Conservation (phyloP, 768 basidiomycete genomes). For the Mycena olivaceomarginata region DNA sequence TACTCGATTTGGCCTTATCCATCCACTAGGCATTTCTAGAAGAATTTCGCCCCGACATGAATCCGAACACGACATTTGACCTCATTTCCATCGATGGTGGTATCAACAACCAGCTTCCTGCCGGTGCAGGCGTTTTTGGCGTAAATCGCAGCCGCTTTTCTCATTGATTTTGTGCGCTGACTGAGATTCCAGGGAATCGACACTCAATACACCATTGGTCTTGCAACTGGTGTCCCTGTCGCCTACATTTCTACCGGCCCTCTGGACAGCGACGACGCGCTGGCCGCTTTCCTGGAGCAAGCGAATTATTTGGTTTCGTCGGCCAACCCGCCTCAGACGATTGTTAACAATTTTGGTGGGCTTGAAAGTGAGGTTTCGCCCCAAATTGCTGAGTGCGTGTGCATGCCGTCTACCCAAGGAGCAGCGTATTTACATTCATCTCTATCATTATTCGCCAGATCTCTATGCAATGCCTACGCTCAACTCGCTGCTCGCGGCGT, state of each 20-base stretch:
- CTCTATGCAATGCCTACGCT: not conserved
- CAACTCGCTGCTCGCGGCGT: not conserved
- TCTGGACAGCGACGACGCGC: too few relatives aligned
- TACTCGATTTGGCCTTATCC: not conserved
- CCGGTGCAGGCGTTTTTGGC: too few relatives aligned
- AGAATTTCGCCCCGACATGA: not conserved
- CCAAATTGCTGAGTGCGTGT: not conserved
- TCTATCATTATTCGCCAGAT: not conserved
- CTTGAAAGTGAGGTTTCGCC: not conserved
- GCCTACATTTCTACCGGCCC: not conserved
- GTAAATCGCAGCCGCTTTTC: not conserved
- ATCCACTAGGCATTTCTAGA: not conserved
- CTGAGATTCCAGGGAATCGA: not conserved
- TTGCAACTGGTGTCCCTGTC: not conserved
- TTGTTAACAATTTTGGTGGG: too few relatives aligned
- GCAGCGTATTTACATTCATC: not conserved
- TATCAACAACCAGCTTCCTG: not conserved
- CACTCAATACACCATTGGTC: not conserved
- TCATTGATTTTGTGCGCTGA: not conserved
- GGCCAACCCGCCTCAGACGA: too few relatives aligned
- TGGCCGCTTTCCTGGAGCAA: not conserved
- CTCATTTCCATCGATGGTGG: not conserved
- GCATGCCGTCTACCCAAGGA: too few relatives aligned
- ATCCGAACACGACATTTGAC: not conserved
- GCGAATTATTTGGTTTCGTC: not conserved